phyloP scores from a whole-genome alignment of 306 rosid species.

The Vigna radiata region DNA sequence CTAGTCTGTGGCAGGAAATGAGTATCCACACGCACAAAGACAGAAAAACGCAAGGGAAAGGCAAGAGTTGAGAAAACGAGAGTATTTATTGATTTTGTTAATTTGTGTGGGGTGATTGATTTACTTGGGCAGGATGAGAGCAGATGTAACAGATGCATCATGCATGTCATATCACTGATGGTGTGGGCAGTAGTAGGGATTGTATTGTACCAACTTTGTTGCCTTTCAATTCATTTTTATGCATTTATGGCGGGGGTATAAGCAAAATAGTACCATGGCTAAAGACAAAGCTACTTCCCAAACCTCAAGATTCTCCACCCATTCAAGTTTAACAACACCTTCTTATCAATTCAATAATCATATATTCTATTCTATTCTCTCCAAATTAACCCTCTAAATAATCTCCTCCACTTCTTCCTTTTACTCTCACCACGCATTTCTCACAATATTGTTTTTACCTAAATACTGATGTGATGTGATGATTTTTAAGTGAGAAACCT shows the following conservation, averaged over 20 bases:
- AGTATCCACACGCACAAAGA: conserved; percentile 29
- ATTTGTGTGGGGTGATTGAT: neutral
- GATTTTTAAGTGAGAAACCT: neutral
- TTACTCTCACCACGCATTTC: neutral
- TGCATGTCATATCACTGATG: conserved; percentile 50
- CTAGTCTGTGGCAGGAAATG: neutral
- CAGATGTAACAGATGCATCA: conserved; percentile 49
- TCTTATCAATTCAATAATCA: conserved; percentile 7
- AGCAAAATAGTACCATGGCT: conserved; percentile 44
- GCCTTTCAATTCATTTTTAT: conserved; percentile 44
- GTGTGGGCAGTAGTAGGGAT: conserved; percentile 37
- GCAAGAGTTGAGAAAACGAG: too few relatives aligned
- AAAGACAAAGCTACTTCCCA: conserved; percentile 53
- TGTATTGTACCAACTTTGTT: conserved; percentile 50
- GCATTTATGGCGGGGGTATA: conserved; percentile 51
- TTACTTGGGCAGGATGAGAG: conserved; percentile 38
- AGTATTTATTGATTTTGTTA: conserved; percentile 1
- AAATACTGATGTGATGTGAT: neutral
- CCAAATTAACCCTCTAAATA: too few relatives aligned
- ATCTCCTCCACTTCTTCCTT: neutral
- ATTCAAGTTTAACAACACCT: neutral
- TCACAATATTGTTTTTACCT: neutral
- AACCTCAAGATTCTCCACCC: neutral
- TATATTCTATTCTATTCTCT: neutral
- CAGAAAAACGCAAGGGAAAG: too few relatives aligned